These are phyloP conservation scores for Crithidia mellificae DNA, from an alignment of 208 protist species.

Conservation along the genomic window DNA sequence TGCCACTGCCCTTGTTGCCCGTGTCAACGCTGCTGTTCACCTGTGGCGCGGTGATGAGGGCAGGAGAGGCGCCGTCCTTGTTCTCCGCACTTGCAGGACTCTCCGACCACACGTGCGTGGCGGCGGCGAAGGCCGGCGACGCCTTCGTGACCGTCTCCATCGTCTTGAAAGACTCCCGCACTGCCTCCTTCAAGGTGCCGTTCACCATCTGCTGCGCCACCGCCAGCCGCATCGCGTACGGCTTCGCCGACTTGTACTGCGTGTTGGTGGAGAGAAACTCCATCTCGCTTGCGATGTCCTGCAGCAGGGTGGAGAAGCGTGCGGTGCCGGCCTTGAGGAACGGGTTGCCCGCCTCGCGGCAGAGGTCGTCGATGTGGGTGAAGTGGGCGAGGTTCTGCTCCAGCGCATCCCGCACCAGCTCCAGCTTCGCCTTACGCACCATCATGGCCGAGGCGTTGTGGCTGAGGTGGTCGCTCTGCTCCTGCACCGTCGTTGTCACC, in stretches of 20 bases:
- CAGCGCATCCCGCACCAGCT: slow-evolving; percentile 73
- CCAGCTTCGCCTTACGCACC: slow-evolving; percentile 72
- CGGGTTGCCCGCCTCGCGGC: slow-evolving; percentile 59
- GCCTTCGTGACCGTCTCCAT: slow-evolving; percentile 28
- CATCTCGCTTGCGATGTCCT: slow-evolving; percentile 83
- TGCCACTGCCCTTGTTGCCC: too few relatives aligned
- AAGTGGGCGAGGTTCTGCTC: slow-evolving; percentile 77
- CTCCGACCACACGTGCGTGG: slow-evolving; percentile 14
- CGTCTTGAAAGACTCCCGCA: slow-evolving; percentile 52
- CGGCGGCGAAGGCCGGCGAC: slow-evolving; percentile 29
- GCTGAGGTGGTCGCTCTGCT: slow-evolving; percentile 75
- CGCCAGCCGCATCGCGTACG: slow-evolving; percentile 68
- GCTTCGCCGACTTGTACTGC: slow-evolving; percentile 77
- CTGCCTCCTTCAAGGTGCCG: slow-evolving; percentile 50
- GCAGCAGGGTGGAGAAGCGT: slow-evolving; percentile 68
- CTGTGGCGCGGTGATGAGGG: too few relatives aligned
- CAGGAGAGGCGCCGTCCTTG: too few relatives aligned
- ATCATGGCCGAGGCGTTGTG: slow-evolving; percentile 76
- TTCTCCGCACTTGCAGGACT: neutral
- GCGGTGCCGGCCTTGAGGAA: slow-evolving; percentile 62
- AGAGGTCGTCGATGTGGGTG: slow-evolving; percentile 76
- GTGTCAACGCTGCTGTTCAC: too few relatives aligned
- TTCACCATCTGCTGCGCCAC: slow-evolving; percentile 59
- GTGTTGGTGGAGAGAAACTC: slow-evolving; percentile 65
- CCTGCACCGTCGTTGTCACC: slow-evolving; percentile 71